A percentile compares a stretch with the other conserved stretches of the same genome.
Evolutionary conservation across 225 moss, liverwort and hornwort genomes (phyloP).

Genomic region (Ulota crispa): DNA sequence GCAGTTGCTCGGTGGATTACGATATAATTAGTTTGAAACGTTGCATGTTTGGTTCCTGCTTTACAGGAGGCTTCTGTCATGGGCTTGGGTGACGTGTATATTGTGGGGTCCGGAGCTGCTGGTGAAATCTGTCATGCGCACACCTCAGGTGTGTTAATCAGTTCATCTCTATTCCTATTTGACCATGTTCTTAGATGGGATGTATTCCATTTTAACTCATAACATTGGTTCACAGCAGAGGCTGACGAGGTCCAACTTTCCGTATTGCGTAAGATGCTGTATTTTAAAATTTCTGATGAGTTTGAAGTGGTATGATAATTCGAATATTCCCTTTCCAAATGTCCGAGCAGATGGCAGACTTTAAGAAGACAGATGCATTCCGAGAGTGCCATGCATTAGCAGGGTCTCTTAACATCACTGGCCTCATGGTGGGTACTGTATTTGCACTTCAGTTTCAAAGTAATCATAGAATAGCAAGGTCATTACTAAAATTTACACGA

Average conservation of each 20-base stretch:
- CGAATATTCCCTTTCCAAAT: background rate
- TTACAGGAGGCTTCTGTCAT: constrained; percentile 92
- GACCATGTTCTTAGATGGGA: background rate
- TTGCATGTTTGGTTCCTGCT: constrained; percentile 6
- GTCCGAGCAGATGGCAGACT: constrained; percentile 65
- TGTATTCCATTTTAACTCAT: constrained; percentile 6
- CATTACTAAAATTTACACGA: background rate
- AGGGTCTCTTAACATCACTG: constrained; percentile 81
- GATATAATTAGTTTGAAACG: background rate
- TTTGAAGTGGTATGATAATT: background rate
- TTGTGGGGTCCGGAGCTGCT: constrained; percentile 89
- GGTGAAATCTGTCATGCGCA: constrained; percentile 69
- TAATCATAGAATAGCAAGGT: background rate
- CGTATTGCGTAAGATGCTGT: background rate
- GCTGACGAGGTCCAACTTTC: background rate
- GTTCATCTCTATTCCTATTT: background rate
- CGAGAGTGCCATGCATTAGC: constrained; percentile 82
- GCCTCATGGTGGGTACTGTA: constrained; percentile 70
- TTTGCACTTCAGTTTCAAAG: constrained; percentile 2
- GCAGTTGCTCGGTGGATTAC: background rate
- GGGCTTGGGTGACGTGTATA: constrained; percentile 99
- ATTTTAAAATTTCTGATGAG: background rate
- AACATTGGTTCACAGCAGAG: constrained; percentile 18
- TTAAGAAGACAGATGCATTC: constrained; percentile 58
- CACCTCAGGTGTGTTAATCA: constrained; percentile 55